Evolutionary conservation across 345 rosid species (phyloP).

Genomic region (Corchorus olitorius): DNA sequence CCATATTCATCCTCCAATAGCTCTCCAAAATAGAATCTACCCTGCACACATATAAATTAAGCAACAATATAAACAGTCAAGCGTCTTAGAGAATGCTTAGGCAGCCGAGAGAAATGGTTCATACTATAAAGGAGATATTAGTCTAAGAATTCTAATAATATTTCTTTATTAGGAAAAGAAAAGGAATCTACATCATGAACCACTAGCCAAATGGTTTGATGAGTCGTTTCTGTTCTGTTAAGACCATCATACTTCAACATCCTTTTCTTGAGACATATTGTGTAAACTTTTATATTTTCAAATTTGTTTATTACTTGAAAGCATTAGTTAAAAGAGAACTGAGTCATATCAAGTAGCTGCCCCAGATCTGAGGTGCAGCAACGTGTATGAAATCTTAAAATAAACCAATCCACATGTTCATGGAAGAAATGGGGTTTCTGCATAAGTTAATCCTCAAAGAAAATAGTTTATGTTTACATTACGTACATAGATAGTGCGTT

Average conservation of each 20-base stretch:
- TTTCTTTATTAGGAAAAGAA: too few relatives aligned
- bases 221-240: neutral
- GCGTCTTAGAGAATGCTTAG: neutral
- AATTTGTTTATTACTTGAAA: neutral
- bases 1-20: slow-evolving; percentile 60
- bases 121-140: neutral
- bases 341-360: neutral
- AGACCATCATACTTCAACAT: neutral
- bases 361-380: neutral
- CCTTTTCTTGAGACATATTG: slow-evolving; percentile 2
- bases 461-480: slow-evolving; percentile 16
- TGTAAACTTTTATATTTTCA: neutral
- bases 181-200: neutral
- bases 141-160: neutral
- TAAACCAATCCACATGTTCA: slow-evolving; percentile 2
- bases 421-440: neutral
- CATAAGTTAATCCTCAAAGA: slow-evolving; percentile 6
- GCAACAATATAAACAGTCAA: slow-evolving; percentile 1
- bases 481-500: slow-evolving; percentile 63
- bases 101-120: neutral
- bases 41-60: slow-evolving; percentile 51
- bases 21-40: slow-evolving; percentile 91
- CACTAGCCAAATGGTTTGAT: neutral
- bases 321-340: slow-evolving; percentile 6
- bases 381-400: neutral